These are phyloP conservation scores for Triglochin maritima DNA, from an alignment of 106 monocot species.

Conservation along the genomic window DNA sequence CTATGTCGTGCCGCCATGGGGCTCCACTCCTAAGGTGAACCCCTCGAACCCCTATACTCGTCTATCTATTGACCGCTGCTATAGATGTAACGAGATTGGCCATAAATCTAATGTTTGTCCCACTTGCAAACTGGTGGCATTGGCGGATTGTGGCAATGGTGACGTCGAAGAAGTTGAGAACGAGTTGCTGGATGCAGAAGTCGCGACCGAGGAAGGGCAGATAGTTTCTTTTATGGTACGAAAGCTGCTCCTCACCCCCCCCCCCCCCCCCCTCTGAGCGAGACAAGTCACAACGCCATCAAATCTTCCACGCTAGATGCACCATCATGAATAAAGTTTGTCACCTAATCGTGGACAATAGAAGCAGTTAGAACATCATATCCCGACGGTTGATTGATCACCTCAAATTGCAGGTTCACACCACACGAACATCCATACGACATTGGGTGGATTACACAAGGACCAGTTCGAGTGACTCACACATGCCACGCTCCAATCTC, in stretches of 20 bases:
- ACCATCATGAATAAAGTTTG: neutral
- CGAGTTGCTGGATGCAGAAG: neutral
- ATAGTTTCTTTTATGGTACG: neutral
- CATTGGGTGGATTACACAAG: slow-evolving; percentile 1
- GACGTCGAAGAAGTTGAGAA: neutral
- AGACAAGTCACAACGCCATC: neutral
- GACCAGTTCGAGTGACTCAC: neutral
- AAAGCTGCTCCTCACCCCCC: neutral
- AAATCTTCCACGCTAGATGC: neutral
- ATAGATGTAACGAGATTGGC: neutral
- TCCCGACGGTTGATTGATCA: neutral
- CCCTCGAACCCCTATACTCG: neutral
- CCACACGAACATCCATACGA: neutral
- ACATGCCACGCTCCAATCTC: neutral
- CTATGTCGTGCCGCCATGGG: neutral
- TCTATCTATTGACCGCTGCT: neutral
- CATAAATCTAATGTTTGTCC: slow-evolving; percentile 2
- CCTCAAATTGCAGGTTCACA: neutral
- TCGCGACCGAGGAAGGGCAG: neutral
- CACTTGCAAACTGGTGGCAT: neutral
- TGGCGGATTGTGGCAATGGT: neutral
- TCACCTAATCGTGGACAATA: neutral
- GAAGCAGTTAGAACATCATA: slow-evolving; percentile 5
- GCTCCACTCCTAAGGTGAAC: neutral
- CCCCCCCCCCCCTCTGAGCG: neutral